Base-by-base conservation (phyloP, 192 early-diverging fungal genomes). In the Entophlyctis helioformis region DNA sequence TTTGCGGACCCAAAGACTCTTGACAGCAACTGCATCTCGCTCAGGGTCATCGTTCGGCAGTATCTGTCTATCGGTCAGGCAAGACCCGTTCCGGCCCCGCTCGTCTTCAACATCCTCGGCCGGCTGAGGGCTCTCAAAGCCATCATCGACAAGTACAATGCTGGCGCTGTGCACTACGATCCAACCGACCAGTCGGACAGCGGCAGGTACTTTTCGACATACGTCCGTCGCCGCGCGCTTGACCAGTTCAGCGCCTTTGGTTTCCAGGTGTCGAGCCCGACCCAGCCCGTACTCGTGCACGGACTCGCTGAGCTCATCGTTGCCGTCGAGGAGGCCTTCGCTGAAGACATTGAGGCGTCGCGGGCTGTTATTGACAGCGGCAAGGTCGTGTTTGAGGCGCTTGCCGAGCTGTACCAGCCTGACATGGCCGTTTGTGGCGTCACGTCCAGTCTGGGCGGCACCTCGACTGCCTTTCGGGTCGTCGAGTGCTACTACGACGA, bases 321-420 rank as follows among this genome's bases (percentile, higher is more conserved):
- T 2, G 44, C 20, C 1, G 38, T 63, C 1, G 56, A 63, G 48
- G 39, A 51, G n/a, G 18, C 50, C 20, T 55, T 46, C 48, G 40
- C 33, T 2, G 35, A 50, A 1, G 43, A 53, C 8, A 55, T 63
- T 16, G 48, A 38, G 21, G 39, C 23, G 21, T 44, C 56, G 36
- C 42, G 50, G 4, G 55, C 42, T 11, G 25, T 46, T 1, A 57
- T 70, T 27, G 47, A n/a, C 1, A 20, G 25, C 13, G 59, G 62
- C 22, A 27, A 37, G 19, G 43, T 67, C 20, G 28, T 36, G 16
- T 66, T 63, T 49, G 68, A 71, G 7, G 59, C 35, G 15, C 38
- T 71, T 7, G 55, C 38, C 19, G 68, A 71, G 33, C 47, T 63
- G 29, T 71, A 52, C 50, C 31, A 29, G 16, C 68, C 68, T 5